phyloP scores from a whole-genome alignment of 202 grass and related monocot genomes.

The Saccharum hybrid region DNA sequence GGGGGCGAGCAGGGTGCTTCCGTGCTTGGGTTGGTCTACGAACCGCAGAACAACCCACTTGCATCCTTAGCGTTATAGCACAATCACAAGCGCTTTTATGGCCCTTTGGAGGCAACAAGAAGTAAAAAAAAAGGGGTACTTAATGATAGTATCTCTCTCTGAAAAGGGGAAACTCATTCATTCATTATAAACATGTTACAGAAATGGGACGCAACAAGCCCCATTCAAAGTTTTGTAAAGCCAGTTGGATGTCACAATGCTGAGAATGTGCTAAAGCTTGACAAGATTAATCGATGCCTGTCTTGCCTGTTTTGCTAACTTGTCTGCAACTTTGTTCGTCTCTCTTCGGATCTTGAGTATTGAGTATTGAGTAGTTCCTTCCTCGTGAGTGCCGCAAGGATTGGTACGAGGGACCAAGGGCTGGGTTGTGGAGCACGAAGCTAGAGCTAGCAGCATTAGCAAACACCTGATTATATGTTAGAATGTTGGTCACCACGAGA shows the following conservation, averaged over 20 bases:
- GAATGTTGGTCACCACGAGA: too few species aligned
- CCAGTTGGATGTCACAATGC: background rate
- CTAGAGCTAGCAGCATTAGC: too few species aligned
- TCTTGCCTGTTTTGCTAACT: too few species aligned
- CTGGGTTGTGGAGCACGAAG: too few species aligned
- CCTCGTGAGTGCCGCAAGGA: too few species aligned
- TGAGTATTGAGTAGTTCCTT: too few species aligned
- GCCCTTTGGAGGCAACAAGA: too few species aligned
- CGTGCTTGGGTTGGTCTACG: background rate
- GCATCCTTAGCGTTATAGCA: background rate
- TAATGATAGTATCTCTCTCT: background rate
- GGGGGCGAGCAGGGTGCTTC: background rate
- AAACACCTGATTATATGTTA: too few species aligned
- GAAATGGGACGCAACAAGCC: background rate
- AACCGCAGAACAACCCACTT: background rate
- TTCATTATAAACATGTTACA: background rate
- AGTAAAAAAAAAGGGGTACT: too few species aligned
- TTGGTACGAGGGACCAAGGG: too few species aligned
- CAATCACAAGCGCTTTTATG: background rate
- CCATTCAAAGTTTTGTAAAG: background rate
- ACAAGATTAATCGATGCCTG: background rate
- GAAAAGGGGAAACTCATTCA: background rate
- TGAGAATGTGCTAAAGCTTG: background rate
- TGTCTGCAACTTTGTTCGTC: too few species aligned
- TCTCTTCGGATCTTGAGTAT: too few species aligned